Percentiles rank a stretch among this genome's conserved stretches.
Conservation (phyloP, 495 filamentous ascomycete species). For the Aspergillus heteromorphus region DNA sequence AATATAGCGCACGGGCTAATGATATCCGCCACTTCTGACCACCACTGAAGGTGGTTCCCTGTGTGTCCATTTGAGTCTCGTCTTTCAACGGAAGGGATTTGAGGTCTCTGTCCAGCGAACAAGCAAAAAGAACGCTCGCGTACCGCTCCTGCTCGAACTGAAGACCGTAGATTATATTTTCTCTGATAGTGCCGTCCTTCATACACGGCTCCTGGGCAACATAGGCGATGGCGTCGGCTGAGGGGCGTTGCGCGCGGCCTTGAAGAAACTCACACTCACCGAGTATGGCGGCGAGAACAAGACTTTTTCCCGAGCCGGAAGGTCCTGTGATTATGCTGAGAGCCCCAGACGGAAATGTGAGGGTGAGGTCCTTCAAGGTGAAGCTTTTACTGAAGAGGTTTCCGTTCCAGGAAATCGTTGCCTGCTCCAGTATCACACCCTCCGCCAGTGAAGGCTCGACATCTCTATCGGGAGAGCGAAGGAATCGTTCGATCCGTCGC, state of each 20-base stretch:
- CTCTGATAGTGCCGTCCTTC: constrained; percentile 62
- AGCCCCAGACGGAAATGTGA: constrained; percentile 58
- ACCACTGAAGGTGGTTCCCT: constrained; percentile 69
- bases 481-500: constrained; percentile 57
- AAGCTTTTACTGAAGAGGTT: constrained; percentile 15
- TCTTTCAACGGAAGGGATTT: constrained; percentile 63
- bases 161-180: constrained; percentile 63
- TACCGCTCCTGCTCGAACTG: constrained; percentile 57
- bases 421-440: constrained; percentile 36
- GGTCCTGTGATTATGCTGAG: constrained; percentile 51
- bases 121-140: constrained; percentile 52
- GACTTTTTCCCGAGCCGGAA: constrained; percentile 52
- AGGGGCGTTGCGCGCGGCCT: constrained; percentile 35
- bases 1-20: constrained; percentile 67
- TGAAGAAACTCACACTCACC: constrained; percentile 44
- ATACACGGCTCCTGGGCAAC: constrained; percentile 73
- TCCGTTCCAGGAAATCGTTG: constrained; percentile 42
- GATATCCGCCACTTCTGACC: constrained; percentile 70
- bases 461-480: constrained; percentile 53
- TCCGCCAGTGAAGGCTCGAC: constrained; percentile 34
- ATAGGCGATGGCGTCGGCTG: constrained; percentile 44
- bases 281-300: constrained; percentile 48
- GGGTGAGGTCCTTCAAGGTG: constrained; percentile 47
- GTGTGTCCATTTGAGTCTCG: constrained; percentile 62
- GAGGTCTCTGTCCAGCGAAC: constrained; percentile 63